Conservation (phyloP, 2,329 filamentous ascomycete genomes). For the Epichloe hybrida region DNA sequence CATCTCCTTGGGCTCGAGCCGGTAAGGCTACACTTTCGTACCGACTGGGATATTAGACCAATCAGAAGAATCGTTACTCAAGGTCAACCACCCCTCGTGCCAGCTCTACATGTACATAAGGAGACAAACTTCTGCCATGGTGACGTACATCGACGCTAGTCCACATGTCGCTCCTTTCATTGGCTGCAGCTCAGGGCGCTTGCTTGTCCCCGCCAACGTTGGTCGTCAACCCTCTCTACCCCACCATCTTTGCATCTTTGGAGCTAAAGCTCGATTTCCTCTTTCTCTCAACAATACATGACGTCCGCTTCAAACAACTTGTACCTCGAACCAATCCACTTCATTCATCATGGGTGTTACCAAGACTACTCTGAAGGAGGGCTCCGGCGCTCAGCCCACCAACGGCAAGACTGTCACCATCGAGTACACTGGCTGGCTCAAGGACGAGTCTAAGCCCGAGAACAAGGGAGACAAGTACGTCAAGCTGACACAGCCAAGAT, state of each 20-base stretch:
- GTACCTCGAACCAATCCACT: background rate
- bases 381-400: conserved; percentile 48
- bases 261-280: background rate
- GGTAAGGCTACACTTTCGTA: no score
- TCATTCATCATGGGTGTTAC: conserved; percentile 55
- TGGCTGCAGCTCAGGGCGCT: background rate
- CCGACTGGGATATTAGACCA: no score
- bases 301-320: background rate
- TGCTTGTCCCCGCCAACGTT: background rate
- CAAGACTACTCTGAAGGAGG: conserved; percentile 49
- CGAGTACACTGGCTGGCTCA: conserved; percentile 82
- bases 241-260: background rate
- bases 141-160: background rate
- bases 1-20: background rate
- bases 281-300: background rate
- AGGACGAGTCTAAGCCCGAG: conserved; percentile 46
- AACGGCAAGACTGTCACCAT: conserved; percentile 66
- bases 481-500: background rate
- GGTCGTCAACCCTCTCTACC: background rate
- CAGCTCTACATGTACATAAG: no score
- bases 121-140: background rate
- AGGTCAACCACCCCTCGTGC: background rate
- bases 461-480: conserved; percentile 61
- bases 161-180: background rate
- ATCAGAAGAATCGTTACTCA: no score